These are phyloP conservation scores for Globisporangium acanthophoron DNA, from an alignment of 352 stramenopile species.

Conservation along the genomic window DNA sequence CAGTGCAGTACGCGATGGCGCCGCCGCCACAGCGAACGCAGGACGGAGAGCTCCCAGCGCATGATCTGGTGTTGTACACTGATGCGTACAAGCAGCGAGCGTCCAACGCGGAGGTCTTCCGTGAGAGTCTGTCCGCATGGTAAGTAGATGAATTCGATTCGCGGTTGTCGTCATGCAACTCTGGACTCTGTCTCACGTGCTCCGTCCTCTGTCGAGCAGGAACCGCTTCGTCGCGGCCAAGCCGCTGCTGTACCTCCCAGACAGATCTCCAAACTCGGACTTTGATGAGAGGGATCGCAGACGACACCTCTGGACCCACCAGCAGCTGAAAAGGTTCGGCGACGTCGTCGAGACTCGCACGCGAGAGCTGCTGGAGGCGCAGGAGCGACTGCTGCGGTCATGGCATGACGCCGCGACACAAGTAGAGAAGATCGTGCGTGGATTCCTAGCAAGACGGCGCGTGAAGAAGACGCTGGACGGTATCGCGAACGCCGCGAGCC, in stretches of 20 bases:
- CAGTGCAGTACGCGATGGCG: not conserved
- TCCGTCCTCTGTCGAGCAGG: slow-evolving; percentile 15
- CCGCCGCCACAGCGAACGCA: not conserved
- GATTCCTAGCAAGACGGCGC: slow-evolving; percentile 25
- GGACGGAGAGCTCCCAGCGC: slow-evolving; percentile 12
- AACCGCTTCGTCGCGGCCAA: slow-evolving; percentile 22
- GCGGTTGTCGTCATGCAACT: not conserved
- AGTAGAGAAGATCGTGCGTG: slow-evolving; percentile 33
- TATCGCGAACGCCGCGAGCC: slow-evolving; percentile 22
- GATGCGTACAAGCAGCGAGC: slow-evolving; percentile 23
- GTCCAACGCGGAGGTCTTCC: slow-evolving; percentile 10
- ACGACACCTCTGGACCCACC: slow-evolving; percentile 38
- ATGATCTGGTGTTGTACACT: slow-evolving; percentile 36
- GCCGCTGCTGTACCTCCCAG: slow-evolving; percentile 43
- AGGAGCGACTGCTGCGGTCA: slow-evolving; percentile 28
- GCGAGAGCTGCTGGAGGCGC: slow-evolving; percentile 22
- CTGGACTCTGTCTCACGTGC: not conserved
- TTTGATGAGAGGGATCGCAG: slow-evolving; percentile 28
- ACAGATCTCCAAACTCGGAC: slow-evolving; percentile 29
- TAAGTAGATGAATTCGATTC: not conserved
- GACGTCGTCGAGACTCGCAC: slow-evolving; percentile 32
- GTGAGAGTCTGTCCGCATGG: slow-evolving; percentile 20
- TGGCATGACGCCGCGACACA: slow-evolving; percentile 36
- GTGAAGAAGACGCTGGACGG: slow-evolving; percentile 24
- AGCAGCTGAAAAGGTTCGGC: slow-evolving; percentile 38